phyloP scores from a whole-genome alignment of 768 basidiomycete species.

The Tephrocybe sp. region DNA sequence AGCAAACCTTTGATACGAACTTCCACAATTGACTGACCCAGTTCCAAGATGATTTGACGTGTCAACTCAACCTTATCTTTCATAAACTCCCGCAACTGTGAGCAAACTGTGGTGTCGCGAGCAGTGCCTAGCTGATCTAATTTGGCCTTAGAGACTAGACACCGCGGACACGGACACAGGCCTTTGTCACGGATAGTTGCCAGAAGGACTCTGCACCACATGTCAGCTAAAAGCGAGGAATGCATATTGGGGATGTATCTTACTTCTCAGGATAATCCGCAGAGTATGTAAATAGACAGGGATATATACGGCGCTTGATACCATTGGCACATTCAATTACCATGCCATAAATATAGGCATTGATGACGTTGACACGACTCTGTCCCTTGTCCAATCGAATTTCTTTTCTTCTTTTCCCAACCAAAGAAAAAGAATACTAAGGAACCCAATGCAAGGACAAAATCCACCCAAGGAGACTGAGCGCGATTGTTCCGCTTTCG shows the following conservation, averaged over 20 bases:
- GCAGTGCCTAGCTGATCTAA: conserved; percentile 28
- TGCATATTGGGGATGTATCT: no score
- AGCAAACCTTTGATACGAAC: conserved; percentile 21
- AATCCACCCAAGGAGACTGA: no score
- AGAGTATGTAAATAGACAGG: conserved; percentile 31
- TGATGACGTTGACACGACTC: no score
- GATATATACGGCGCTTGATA: conserved; percentile 28
- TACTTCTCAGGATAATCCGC: conserved; percentile 40
- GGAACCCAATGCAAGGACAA: no score
- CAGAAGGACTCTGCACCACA: conserved; percentile 26
- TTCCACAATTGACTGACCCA: conserved; percentile 1
- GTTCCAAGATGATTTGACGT: not conserved
- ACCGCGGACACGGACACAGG: conserved; percentile 35
- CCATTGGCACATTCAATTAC: conserved; percentile 30
- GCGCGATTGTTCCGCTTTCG: no score
- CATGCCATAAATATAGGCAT: conserved; percentile 30
- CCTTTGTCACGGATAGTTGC: conserved; percentile 37
- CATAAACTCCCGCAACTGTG: not conserved
- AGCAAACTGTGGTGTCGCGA: conserved; percentile 16
- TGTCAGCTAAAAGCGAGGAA: no score
- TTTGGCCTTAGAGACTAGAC: conserved; percentile 26
- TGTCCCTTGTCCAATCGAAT: no score
- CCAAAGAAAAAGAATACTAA: no score
- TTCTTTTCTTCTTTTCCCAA: no score
- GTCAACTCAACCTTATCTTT: not conserved